phyloP scores from a whole-genome alignment of 1,139 yeast species.

The Taphrina pruni region DNA sequence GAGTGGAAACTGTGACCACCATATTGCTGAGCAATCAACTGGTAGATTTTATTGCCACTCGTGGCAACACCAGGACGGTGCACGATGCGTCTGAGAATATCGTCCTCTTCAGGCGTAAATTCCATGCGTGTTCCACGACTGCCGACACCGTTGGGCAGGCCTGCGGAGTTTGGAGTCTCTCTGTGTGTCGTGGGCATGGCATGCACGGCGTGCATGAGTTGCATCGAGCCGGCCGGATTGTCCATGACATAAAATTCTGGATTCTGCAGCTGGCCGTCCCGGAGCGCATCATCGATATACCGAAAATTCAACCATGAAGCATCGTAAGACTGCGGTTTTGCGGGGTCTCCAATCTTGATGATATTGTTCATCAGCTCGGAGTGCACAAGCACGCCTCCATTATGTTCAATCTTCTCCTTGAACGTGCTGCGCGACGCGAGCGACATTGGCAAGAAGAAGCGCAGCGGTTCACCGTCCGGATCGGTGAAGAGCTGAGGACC shows the following conservation, averaged over 20 bases:
- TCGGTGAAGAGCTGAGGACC: slow-evolving; percentile 20
- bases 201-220: not conserved
- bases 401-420: slow-evolving; percentile 29
- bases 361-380: slow-evolving; percentile 12
- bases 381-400: slow-evolving; percentile 30
- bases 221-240: slow-evolving; percentile 21
- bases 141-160: slow-evolving; percentile 31
- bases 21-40: slow-evolving; percentile 24
- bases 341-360: slow-evolving; percentile 34
- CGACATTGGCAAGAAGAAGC: slow-evolving; percentile 30
- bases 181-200: slow-evolving; percentile 6
- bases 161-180: not conserved
- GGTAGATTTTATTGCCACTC: slow-evolving; percentile 37
- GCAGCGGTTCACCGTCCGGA: slow-evolving; percentile 32
- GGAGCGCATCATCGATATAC: slow-evolving; percentile 36
- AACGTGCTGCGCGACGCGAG: slow-evolving; percentile 14
- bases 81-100: slow-evolving; percentile 28
- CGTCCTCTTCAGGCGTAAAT: slow-evolving; percentile 40
- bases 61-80: slow-evolving; percentile 38
- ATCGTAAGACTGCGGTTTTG: slow-evolving; percentile 23
- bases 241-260: slow-evolving; percentile 26
- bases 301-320: slow-evolving; percentile 16
- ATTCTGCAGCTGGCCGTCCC: slow-evolving; percentile 24
- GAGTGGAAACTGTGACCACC: slow-evolving; percentile 39
- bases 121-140: slow-evolving; percentile 29